phyloP scores from a whole-genome alignment of 345 rosid species.

The Populus tremula region DNA sequence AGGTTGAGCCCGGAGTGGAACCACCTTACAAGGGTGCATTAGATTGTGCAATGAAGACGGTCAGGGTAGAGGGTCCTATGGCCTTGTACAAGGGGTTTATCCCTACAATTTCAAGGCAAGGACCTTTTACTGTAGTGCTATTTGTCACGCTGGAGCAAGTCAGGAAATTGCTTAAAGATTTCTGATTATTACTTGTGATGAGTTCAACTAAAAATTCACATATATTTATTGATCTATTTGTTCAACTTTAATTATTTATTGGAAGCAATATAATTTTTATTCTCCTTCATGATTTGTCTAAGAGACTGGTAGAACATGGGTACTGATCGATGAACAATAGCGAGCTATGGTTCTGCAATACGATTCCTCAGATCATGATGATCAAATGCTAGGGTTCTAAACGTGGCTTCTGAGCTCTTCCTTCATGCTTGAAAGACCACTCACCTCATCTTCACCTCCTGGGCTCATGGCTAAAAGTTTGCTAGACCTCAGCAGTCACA shows the following conservation, averaged over 20 bases:
- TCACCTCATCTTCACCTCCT: background rate
- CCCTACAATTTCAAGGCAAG: conserved; percentile 24
- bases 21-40: conserved; percentile 21
- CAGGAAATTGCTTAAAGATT: conserved; percentile 10
- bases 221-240: background rate
- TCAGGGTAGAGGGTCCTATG: conserved; percentile 10
- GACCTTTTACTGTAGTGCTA: conserved; percentile 20
- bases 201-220: background rate
- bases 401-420: too few relatives aligned
- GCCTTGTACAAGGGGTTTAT: conserved; percentile 22
- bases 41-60: conserved; percentile 20
- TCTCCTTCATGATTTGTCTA: background rate
- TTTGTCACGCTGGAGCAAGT: conserved; percentile 23
- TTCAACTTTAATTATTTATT: background rate
- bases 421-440: background rate
- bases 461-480: background rate
- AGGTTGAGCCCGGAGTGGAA: conserved; percentile 17
- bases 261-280: too few relatives aligned
- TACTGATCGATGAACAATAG: too few relatives aligned
- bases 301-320: too few relatives aligned
- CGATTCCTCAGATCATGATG: too few relatives aligned
- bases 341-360: too few relatives aligned
- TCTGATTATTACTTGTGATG: background rate
- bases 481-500: background rate
- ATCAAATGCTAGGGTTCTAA: too few relatives aligned